Evolutionary conservation across 306 rosid species (phyloP), one percentile per base, ranked within the genome.

Genomic region (Carpinus viminea): DNA sequence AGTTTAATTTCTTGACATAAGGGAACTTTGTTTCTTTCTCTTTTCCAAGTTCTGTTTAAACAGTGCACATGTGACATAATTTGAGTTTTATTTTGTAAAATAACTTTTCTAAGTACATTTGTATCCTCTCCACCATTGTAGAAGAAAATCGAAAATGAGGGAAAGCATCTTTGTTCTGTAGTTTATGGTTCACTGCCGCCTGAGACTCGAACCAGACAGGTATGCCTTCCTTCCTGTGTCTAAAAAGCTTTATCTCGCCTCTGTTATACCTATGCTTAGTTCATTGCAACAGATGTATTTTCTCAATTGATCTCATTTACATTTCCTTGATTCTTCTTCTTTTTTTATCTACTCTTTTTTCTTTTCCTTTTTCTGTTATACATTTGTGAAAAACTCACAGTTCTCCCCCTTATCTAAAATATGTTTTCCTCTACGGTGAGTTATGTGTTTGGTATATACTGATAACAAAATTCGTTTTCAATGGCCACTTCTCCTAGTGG

Each of bases 121-220:
- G 43, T 31, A 16, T 83, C 8, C 54, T 81, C 60, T 45, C 57
- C 60, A 46, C 65, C 70, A 62, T 83, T 86, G 74, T 87, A 95
- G 98, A 95, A 69, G 85, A 31, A 74, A 86, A 89, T 91, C 79
- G 96, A 93, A 81, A 83, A 56, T 43, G 86, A 77, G 62, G 89
- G 91, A 77, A 85, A 88, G 77, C 98, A 91, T 90, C 96, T 90
- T 73, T 95, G 99, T 79, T 95, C 98, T 2, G 92, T 95, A 76
- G 99, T 95, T 82, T 95, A 95, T 88, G 99, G 99, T 75, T 92
- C 99, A 16, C 86, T 95, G 64, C 99, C 99, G 45, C 98, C 99
- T 24, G 96, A 91, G 83, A 95, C 99, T 82, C 96, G 99, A 84
- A 95, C 99, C 18, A 87, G 96, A 79, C 98, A 95, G 96, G 99